Conservation (phyloP, 305 asterid genomes). For the Ajuga reptans region DNA sequence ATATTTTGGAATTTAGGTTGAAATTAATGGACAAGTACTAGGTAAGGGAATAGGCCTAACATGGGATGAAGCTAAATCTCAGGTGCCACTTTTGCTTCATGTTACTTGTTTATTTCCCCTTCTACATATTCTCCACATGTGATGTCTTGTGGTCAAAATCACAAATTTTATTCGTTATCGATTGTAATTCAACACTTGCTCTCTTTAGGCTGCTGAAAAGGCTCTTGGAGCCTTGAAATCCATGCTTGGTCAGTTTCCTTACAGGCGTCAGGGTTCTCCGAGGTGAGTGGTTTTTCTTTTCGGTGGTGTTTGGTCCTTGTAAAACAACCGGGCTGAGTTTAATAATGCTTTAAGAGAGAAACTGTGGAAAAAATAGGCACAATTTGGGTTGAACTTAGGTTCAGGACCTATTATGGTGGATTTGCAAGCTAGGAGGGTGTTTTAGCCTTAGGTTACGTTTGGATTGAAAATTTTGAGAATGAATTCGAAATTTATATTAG, state of each 20-base stretch:
- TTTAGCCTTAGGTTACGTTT: too few relatives aligned
- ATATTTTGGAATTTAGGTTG: slow-evolving; percentile 50
- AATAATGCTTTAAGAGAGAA: not conserved
- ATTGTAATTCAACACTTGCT: slow-evolving; percentile 9
- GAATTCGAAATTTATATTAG: too few relatives aligned
- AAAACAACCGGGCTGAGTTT: not conserved
- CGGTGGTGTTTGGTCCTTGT: not conserved
- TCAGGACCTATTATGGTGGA: not conserved
- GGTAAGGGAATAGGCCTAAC: slow-evolving; percentile 82
- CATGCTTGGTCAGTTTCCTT: slow-evolving; percentile 48
- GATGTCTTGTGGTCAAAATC: not conserved
- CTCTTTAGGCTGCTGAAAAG: slow-evolving; percentile 76
- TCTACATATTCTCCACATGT: not conserved
- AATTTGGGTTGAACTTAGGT: not conserved
- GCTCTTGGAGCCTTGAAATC: slow-evolving; percentile 71
- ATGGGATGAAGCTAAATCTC: slow-evolving; percentile 88
- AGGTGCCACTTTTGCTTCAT: slow-evolving; percentile 36
- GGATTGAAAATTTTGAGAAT: too few relatives aligned
- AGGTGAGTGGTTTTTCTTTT: slow-evolving; percentile 47
- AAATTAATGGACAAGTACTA: slow-evolving; percentile 69
- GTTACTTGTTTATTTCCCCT: slow-evolving; percentile 14
- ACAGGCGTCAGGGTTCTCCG: slow-evolving; percentile 69
- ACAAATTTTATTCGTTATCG: not conserved
- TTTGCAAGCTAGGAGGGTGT: not conserved
- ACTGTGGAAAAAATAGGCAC: not conserved